Conservation (phyloP, 495 filamentous ascomycete genomes). For the Penicillium roqueforti region DNA sequence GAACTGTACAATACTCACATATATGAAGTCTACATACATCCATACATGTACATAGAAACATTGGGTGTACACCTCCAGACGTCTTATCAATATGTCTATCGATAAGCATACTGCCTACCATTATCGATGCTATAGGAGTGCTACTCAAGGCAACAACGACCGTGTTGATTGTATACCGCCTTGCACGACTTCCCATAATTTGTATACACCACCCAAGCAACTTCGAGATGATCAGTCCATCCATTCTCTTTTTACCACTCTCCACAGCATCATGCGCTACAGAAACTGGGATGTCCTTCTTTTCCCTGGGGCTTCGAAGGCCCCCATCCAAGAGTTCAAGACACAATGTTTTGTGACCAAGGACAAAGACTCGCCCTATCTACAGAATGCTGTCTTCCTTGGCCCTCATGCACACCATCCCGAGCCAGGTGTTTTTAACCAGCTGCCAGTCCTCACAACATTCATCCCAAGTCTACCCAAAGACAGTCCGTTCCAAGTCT, state of each 20-base stretch:
- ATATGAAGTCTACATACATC: too few species aligned
- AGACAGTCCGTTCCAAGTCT: slow-evolving; percentile 65
- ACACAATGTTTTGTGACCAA: slow-evolving; percentile 73
- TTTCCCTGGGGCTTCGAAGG: slow-evolving; percentile 59
- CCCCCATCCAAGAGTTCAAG: slow-evolving; percentile 83
- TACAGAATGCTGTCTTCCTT: slow-evolving; percentile 30
- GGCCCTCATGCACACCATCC: slow-evolving; percentile 24
- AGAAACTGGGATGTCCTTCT: slow-evolving; percentile 82
- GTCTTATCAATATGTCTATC: too few species aligned
- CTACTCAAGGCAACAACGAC: neutral
- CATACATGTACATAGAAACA: too few species aligned
- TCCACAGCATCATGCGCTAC: slow-evolving; percentile 61
- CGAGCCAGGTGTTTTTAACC: slow-evolving; percentile 33
- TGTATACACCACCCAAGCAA: neutral
- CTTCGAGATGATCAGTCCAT: neutral
- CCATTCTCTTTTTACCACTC: slow-evolving; percentile 14
- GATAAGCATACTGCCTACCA: too few species aligned
- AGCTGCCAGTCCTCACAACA: slow-evolving; percentile 67
- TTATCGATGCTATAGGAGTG: too few species aligned
- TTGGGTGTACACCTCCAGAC: too few species aligned
- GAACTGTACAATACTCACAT: too few species aligned
- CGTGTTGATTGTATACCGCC: too few species aligned
- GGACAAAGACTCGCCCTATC: slow-evolving; percentile 49
- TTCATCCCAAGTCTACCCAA: slow-evolving; percentile 66
- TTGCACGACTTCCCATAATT: too few species aligned